phyloP scores from a whole-genome alignment of 805 yeast species.

The Saturnispora ahearnii region DNA sequence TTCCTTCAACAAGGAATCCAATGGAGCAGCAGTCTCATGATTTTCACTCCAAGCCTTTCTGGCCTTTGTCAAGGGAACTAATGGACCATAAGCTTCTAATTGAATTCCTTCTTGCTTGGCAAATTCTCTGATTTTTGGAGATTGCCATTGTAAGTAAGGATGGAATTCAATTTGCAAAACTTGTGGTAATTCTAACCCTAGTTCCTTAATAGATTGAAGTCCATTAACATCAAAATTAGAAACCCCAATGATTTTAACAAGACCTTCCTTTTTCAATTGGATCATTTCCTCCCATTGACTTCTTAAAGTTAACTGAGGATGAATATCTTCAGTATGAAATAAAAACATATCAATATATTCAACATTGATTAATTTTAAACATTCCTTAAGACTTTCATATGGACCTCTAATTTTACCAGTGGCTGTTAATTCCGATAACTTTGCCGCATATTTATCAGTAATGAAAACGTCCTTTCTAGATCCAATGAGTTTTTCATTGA shows the following conservation, averaged over 20 bases:
- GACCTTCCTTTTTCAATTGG: conserved; percentile 41
- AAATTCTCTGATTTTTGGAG: conserved; percentile 39
- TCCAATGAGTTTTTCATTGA: conserved; percentile 15
- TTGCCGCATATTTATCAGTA: conserved; percentile 43
- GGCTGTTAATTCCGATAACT: neutral
- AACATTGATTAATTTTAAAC: conserved; percentile 37
- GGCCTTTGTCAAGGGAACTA: conserved; percentile 34
- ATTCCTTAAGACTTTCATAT: conserved; percentile 34
- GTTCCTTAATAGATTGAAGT: conserved; percentile 34
- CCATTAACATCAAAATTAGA: conserved; percentile 47
- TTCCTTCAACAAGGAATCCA: conserved; percentile 27
- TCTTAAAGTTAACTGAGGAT: conserved; percentile 30
- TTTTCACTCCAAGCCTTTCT: conserved; percentile 11
- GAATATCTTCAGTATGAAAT: conserved; percentile 48
- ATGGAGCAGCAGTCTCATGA: conserved; percentile 15
- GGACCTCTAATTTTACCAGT: conserved; percentile 32
- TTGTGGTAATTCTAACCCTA: conserved; percentile 37
- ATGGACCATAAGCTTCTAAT: conserved; percentile 39
- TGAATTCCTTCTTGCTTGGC: conserved; percentile 28
- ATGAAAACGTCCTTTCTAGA: conserved; percentile 40
- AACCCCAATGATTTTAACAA: conserved; percentile 36
- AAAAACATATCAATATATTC: conserved; percentile 53
- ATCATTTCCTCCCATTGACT: conserved; percentile 43
- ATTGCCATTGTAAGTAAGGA: conserved; percentile 53
- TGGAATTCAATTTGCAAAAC: conserved; percentile 61